Percentiles rank a stretch among this genome's conserved stretches.
Evolutionary conservation across 75 land plant species (phyloP).

Genomic region (Selaginella tamariscina): DNA sequence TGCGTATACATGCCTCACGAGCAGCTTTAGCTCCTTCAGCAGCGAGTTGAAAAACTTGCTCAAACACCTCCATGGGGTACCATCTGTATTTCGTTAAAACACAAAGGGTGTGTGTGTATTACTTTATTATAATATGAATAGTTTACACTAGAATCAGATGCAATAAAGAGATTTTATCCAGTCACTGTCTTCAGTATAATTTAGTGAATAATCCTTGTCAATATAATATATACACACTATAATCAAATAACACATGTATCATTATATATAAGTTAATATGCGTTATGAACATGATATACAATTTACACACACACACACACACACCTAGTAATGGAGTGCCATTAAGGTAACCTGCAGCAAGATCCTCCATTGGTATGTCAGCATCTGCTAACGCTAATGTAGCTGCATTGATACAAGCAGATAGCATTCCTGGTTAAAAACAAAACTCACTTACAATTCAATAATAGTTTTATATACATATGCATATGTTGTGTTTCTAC

Average conservation of each 20-base stretch:
- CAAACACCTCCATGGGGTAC: slow-evolving; percentile 73
- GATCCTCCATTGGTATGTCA: slow-evolving; percentile 94
- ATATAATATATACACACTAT: background rate
- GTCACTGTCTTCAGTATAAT: slow-evolving; percentile 87
- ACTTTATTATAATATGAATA: no score
- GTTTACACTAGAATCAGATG: slow-evolving; percentile 22
- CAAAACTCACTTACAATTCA: background rate
- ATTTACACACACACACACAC: background rate
- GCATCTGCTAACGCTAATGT: slow-evolving; percentile 94
- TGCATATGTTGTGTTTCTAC: no score
- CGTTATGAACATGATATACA: background rate
- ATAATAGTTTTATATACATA: no score
- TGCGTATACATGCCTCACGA: slow-evolving; percentile 74
- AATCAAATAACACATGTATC: background rate
- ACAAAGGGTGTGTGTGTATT: background rate
- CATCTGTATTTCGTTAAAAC: slow-evolving; percentile 42
- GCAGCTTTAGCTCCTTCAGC: slow-evolving; percentile 82
- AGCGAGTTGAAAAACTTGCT: slow-evolving; percentile 81
- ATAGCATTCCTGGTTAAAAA: slow-evolving; percentile 52
- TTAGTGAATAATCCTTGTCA: slow-evolving; percentile 21
- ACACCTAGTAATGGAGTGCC: slow-evolving; percentile 79
- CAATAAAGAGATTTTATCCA: slow-evolving; percentile 83
- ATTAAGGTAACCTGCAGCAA: slow-evolving; percentile 92
- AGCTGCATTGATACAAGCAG: slow-evolving; percentile 98
- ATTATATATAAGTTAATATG: background rate